These are phyloP conservation scores for Nicotiana undulata DNA, from an alignment of 257 asterid species.

Conservation along the genomic window DNA sequence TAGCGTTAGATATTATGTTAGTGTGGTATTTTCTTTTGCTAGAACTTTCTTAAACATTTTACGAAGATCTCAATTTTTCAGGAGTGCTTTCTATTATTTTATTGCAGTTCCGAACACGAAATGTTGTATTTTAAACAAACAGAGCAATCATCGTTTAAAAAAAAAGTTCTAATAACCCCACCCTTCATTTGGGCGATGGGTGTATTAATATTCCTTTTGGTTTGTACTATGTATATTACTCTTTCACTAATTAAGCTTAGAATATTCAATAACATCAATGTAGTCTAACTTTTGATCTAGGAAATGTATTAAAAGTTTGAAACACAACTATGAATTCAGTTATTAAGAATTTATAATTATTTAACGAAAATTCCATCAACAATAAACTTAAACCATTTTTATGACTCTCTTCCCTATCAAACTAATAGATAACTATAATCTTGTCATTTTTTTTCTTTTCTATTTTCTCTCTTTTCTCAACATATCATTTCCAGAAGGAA, in stretches of 20 bases:
- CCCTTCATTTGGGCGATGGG: not conserved
- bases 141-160: not conserved
- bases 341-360: not conserved
- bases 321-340: not conserved
- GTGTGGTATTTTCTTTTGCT: not conserved
- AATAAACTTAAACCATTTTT: not conserved
- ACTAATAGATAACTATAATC: not conserved
- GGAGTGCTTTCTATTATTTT: not conserved
- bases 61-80: not conserved
- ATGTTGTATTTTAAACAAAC: not conserved
- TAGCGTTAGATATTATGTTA: too few relatives aligned
- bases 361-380: not conserved
- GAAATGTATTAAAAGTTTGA: not conserved
- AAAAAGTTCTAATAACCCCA: not conserved
- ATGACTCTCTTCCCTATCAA: slow-evolving; percentile 1
- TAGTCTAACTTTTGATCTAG: not conserved
- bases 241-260: not conserved
- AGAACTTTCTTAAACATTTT: not conserved
- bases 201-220: not conserved
- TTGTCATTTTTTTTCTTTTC: not conserved
- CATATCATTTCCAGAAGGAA: not conserved
- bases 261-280: not conserved
- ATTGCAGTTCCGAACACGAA: not conserved
- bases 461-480: not conserved
- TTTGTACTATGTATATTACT: not conserved